Percentiles rank a stretch among this genome's conserved stretches.
Evolutionary conservation across 257 asterid species (phyloP).

Genomic region (Solanum lycopersicoides): DNA sequence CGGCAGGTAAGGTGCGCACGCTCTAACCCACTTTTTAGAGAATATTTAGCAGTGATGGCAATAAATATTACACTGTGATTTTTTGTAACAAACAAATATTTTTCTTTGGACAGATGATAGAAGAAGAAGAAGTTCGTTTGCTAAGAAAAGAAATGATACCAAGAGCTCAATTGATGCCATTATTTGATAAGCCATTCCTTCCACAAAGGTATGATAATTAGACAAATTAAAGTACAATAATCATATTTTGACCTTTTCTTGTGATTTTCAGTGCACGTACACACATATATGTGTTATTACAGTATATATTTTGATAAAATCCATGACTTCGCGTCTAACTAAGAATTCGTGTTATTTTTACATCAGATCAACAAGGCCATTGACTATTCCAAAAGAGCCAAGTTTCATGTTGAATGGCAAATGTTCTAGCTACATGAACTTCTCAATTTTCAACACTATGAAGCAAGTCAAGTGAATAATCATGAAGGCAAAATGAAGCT

Average conservation of each 20-base stretch:
- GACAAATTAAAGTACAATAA: background rate
- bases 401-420: slow-evolving; percentile 32
- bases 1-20: too few relatives aligned
- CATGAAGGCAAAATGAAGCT: background rate
- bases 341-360: background rate
- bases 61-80: too few relatives aligned
- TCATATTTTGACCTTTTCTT: background rate
- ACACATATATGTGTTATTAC: too few relatives aligned
- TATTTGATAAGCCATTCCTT: slow-evolving; percentile 58
- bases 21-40: too few relatives aligned
- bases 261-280: background rate
- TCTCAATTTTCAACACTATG: slow-evolving; percentile 5
- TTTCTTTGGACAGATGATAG: slow-evolving; percentile 35
- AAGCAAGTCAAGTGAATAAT: background rate
- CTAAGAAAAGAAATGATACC: slow-evolving; percentile 73
- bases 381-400: slow-evolving; percentile 73
- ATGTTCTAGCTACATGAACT: slow-evolving; percentile 27
- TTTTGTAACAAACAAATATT: background rate
- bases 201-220: slow-evolving; percentile 46
- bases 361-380: slow-evolving; percentile 60
- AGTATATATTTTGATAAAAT: background rate
- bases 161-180: slow-evolving; percentile 80
- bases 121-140: slow-evolving; percentile 65
- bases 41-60: too few relatives aligned
- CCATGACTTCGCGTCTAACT: fast-evolving